Percentiles rank a stretch among this genome's conserved stretches.
phyloP scores from a whole-genome alignment of 2,329 filamentous ascomycete species.

The Ophiostoma populinum region DNA sequence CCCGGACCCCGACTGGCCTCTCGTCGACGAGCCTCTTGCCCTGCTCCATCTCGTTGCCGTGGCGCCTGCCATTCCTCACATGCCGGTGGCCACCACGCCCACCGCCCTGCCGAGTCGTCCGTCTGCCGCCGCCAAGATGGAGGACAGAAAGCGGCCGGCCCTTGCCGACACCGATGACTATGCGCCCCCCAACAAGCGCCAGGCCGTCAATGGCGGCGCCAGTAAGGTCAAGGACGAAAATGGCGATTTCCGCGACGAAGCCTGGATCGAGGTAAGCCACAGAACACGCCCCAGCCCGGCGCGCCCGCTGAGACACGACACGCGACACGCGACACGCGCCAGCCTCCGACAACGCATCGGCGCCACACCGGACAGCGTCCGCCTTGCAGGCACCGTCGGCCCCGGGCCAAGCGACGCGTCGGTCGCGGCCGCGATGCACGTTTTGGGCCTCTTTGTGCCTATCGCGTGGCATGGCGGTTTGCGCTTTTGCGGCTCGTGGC shows the following conservation, averaged over 20 bases:
- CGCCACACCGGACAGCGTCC: too few species aligned
- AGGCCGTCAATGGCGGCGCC: conserved; percentile 65
- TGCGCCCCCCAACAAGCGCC: conserved; percentile 79
- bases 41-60: conserved; percentile 13
- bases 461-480: too few species aligned
- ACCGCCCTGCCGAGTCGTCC: conserved; percentile 50
- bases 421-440: background rate
- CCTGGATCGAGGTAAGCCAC: conserved; percentile 50
- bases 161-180: conserved; percentile 63
- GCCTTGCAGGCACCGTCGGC: too few species aligned
- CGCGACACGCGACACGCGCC: conserved; percentile 8
- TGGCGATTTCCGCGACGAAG: conserved; percentile 38
- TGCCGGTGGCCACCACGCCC: conserved; percentile 67
- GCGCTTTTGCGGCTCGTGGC: too few species aligned
- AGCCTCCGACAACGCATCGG: too few species aligned
- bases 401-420: too few species aligned
- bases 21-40: background rate
- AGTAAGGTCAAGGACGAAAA: conserved; percentile 34
- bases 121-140: conserved; percentile 86
- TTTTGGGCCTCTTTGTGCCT: too few species aligned
- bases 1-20: conserved; percentile 3
- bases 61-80: conserved; percentile 40
- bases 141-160: conserved; percentile 95
- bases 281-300: too few species aligned
- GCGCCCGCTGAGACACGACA: conserved; percentile 20